Evolutionary conservation across 495 filamentous ascomycete species (phyloP).

Genomic region (Xylaria nigripes): DNA sequence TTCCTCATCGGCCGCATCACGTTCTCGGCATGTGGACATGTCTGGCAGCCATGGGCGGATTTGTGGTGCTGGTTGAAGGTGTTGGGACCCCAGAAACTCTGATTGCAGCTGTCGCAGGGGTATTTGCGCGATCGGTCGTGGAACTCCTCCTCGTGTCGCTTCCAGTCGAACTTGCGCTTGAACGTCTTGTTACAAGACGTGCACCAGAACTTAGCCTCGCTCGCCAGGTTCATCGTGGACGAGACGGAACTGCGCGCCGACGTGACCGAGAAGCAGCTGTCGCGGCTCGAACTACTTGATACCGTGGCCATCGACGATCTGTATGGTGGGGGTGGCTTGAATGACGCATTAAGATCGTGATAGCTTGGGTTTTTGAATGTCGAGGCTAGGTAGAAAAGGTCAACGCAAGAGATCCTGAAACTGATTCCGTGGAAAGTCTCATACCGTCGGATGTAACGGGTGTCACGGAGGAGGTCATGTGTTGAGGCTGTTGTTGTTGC

Average conservation of each 20-base stretch:
- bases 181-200: constrained; percentile 44
- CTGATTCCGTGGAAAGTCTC: neutral
- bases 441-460: constrained; percentile 19
- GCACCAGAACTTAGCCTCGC: constrained; percentile 39
- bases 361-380: constrained; percentile 22
- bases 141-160: constrained; percentile 45
- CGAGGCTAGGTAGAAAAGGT: constrained; percentile 6
- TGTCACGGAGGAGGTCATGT: constrained; percentile 4
- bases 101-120: constrained; percentile 41
- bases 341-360: constrained; percentile 21
- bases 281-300: constrained; percentile 33
- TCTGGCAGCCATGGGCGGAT: constrained; percentile 42
- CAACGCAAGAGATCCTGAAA: constrained; percentile 6
- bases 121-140: constrained; percentile 45
- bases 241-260: constrained; percentile 35
- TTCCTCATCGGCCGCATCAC: constrained; percentile 32
- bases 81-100: constrained; percentile 43
- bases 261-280: constrained; percentile 28
- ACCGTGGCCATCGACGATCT: constrained; percentile 37
- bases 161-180: constrained; percentile 47
- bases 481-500: constrained; percentile 10
- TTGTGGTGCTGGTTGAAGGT: constrained; percentile 47
- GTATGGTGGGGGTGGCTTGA: constrained; percentile 17
- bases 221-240: constrained; percentile 16
- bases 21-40: constrained; percentile 40